These are phyloP conservation scores for Cladorrhinum sp. DNA, from an alignment of 2,329 filamentous ascomycete genomes.

Conservation along the genomic window DNA sequence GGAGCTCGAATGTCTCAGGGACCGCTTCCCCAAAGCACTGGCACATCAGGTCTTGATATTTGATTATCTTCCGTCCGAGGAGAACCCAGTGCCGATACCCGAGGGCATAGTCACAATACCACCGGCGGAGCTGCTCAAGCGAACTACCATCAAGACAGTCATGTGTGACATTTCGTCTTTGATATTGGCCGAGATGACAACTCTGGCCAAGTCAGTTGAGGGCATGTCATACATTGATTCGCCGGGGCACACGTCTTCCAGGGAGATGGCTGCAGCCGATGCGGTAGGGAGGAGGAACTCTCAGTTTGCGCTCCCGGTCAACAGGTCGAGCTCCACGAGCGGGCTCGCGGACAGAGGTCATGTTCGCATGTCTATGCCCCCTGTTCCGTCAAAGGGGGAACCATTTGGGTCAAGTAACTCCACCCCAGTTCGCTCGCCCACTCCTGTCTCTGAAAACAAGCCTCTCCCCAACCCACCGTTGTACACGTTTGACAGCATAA, in stretches of 20 bases:
- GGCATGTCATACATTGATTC: conserved; percentile 74
- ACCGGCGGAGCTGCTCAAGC: conserved; percentile 62
- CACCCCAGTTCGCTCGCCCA: conserved; percentile 49
- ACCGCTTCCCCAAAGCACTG: conserved; percentile 71
- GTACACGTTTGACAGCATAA: conserved; percentile 48
- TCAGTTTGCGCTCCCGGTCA: conserved; percentile 47
- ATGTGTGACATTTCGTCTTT: conserved; percentile 76
- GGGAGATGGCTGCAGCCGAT: conserved; percentile 42
- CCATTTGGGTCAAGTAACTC: conserved; percentile 45
- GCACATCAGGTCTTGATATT: conserved; percentile 79
- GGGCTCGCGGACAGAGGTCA: conserved; percentile 57
- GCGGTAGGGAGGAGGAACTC: conserved; percentile 52
- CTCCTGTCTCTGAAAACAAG: conserved; percentile 43
- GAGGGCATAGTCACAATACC: conserved; percentile 72
- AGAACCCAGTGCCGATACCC: conserved; percentile 53
- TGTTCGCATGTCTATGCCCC: conserved; percentile 79
- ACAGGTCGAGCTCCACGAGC: conserved; percentile 54
- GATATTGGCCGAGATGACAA: conserved; percentile 72
- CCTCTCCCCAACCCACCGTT: conserved; percentile 46
- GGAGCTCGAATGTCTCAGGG: conserved; percentile 67
- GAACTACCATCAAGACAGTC: conserved; percentile 76
- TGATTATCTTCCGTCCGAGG: conserved; percentile 57
- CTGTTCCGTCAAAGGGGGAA: conserved; percentile 51
- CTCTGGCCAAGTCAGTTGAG: conserved; percentile 69
- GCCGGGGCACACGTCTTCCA: conserved; percentile 53